Evolutionary conservation across 257 asterid genomes (phyloP).

Genomic region (Fraxinus anomala): DNA sequence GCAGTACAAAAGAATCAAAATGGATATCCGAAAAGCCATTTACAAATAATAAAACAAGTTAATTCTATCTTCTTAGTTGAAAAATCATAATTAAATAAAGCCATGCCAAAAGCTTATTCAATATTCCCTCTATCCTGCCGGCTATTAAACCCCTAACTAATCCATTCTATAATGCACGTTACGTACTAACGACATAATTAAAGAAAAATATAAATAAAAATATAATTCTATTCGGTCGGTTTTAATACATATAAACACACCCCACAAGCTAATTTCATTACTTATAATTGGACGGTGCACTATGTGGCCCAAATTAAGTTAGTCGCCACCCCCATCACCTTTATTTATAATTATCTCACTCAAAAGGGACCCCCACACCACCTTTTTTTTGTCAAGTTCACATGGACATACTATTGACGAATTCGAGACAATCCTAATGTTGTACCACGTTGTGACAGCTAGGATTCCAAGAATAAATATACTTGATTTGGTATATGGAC

Average conservation of each 20-base stretch:
- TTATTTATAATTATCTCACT: background rate
- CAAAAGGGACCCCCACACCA: constrained; percentile 9
- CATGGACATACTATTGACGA: constrained; percentile 29
- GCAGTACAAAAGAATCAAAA: no score
- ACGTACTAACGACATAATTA: background rate
- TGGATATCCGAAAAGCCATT: background rate
- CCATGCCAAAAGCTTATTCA: constrained; percentile 14
- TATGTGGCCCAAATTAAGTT: constrained; percentile 33
- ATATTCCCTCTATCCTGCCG: constrained; percentile 40
- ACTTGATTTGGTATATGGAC: constrained; percentile 33
- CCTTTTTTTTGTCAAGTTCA: constrained; percentile 30
- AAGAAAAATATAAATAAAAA: background rate
- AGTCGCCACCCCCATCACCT: constrained; percentile 15
- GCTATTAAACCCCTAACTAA: constrained; percentile 30
- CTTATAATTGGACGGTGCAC: constrained; percentile 43
- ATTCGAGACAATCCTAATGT: constrained; percentile 30
- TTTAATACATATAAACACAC: background rate
- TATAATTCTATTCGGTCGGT: background rate
- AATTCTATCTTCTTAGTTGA: constrained; percentile 13
- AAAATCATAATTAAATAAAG: background rate
- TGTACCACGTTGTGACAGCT: constrained; percentile 50
- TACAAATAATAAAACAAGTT: background rate
- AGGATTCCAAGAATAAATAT: constrained; percentile 7
- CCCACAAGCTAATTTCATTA: constrained; percentile 18
- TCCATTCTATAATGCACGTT: background rate